Evolutionary conservation across 257 asterid species (phyloP).

Genomic region (Eustoma russellianum): DNA sequence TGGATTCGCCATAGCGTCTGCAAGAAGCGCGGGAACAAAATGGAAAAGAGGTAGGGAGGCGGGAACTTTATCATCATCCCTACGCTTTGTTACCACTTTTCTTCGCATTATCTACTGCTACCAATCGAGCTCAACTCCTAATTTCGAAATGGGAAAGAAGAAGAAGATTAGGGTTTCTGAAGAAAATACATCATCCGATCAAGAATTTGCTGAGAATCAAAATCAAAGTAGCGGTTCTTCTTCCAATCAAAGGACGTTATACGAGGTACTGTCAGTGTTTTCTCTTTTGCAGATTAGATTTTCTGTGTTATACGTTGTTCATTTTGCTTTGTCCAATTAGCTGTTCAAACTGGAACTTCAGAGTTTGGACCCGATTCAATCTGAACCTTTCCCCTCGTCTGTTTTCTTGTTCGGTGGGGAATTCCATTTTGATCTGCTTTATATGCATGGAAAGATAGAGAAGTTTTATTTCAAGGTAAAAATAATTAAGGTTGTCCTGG

Average conservation of each 20-base stretch:
- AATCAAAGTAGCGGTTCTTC: constrained; percentile 30
- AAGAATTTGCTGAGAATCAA: constrained; percentile 30
- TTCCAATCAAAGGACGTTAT: constrained; percentile 45
- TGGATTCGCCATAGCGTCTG: too few relatives aligned
- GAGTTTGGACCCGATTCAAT: not conserved
- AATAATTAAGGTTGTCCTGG: too few relatives aligned
- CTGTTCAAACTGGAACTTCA: too few relatives aligned
- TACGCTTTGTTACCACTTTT: too few relatives aligned
- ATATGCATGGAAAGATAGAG: too few relatives aligned
- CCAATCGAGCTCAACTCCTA: not conserved
- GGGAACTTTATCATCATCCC: too few relatives aligned
- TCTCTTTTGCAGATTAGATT: not conserved
- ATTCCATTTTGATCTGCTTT: not conserved
- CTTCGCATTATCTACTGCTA: too few relatives aligned
- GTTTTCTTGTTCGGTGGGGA: not conserved
- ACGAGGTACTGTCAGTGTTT: constrained; percentile 38
- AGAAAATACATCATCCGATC: constrained; percentile 34
- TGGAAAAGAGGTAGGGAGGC: too few relatives aligned
- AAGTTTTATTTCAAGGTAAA: too few relatives aligned
- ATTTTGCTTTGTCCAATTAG: not conserved
- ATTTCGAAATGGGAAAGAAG: constrained; percentile 46
- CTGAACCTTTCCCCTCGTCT: not conserved
- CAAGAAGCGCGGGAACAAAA: too few relatives aligned
- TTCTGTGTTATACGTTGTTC: not conserved
- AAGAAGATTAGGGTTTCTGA: constrained; percentile 55